Evolutionary conservation across 2,329 filamentous ascomycete species (phyloP), one percentile per base, ranked within the genome.

Genomic region (Xylogone sp.): DNA sequence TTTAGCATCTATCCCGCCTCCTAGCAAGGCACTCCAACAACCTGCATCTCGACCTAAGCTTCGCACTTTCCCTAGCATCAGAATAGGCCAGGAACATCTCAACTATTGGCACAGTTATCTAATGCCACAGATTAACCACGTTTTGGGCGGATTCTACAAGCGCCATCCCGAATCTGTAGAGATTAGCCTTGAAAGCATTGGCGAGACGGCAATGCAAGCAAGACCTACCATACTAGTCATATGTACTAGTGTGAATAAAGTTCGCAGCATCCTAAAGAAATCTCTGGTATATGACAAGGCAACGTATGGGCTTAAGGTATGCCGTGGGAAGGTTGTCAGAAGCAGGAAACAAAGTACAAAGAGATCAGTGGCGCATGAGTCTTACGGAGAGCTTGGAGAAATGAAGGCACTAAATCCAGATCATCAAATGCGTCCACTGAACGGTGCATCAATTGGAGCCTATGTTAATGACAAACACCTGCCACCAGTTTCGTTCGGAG

Each of bases 401-500:
- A 64, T 71, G 50, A 75, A 77, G 9, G 76, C 80, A 0, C 77
- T 76, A 29, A 96, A 95, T 62, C 83, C 84, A 1, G 84, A 83
- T 53, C 93, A 90, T 64, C 92, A 97, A 67, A 76, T 85, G 60
- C 79, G 81, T 20, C 93, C 93, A 1, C 71, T 82, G 0, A 96
- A 92, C 59, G 93, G 93, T 1, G 93, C 93, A 7, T 96, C 91
- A 43, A 97, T 97, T 53, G 93, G 93, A 6, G 92, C 92, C 1
- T 97, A 90, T 76, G 84, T 89, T 47, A 87, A 88, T 52, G 83
- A 91, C 57, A 84, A 88, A 43, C 93, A 97, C 64, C 75, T 97
- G 2, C 91, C 92, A 5, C 90, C 93, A 2, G 93, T 96, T 2
- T 95, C 90, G 27, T 91, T 96, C 59, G 93, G 93, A 12, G 93